These are phyloP conservation scores for Cercospora janseana DNA, from an alignment of 2,329 filamentous ascomycete genomes.

Conservation along the genomic window DNA sequence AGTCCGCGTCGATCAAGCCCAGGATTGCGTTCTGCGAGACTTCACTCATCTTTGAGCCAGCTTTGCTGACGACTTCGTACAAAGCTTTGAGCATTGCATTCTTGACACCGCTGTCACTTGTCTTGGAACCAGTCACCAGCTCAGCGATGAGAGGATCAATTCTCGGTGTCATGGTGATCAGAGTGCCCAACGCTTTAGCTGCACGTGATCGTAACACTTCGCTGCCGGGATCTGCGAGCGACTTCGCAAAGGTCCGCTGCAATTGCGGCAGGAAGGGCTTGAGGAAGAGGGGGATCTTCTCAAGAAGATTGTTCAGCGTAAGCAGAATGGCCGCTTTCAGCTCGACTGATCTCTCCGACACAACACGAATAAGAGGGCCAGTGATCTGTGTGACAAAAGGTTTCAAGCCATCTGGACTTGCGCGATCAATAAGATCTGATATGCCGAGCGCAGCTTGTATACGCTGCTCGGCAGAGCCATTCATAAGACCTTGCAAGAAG, in stretches of 20 bases:
- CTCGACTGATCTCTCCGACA: conserved; percentile 92
- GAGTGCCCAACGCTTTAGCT: conserved; percentile 86
- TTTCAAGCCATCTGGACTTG: conserved; percentile 80
- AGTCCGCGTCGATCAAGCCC: conserved; percentile 80
- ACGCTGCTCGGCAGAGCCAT: conserved; percentile 87
- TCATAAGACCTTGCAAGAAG: conserved; percentile 96
- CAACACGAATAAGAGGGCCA: conserved; percentile 93
- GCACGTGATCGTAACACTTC: conserved; percentile 83
- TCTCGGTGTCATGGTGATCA: conserved; percentile 92
- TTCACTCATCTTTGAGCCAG: conserved; percentile 92
- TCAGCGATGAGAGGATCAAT: conserved; percentile 92
- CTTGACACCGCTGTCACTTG: conserved; percentile 78
- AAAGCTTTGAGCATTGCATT: conserved; percentile 96
- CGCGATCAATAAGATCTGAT: conserved; percentile 92
- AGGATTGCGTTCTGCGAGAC: conserved; percentile 82
- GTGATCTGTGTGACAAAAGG: conserved; percentile 97
- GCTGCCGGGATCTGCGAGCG: conserved; percentile 87
- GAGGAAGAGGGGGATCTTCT: conserved; percentile 92
- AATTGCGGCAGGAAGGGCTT: conserved; percentile 97
- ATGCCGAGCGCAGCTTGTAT: conserved; percentile 90
- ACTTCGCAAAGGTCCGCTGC: conserved; percentile 95
- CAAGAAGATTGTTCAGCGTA: conserved; percentile 89
- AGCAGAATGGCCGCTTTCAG: conserved; percentile 93
- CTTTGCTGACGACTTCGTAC: conserved; percentile 94
- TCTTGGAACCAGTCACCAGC: conserved; percentile 93